Evolutionary conservation across 1,284 basidiomycete species (phyloP), one percentile per base, ranked within the genome.

Genomic region (Takashimella tepidaria): DNA sequence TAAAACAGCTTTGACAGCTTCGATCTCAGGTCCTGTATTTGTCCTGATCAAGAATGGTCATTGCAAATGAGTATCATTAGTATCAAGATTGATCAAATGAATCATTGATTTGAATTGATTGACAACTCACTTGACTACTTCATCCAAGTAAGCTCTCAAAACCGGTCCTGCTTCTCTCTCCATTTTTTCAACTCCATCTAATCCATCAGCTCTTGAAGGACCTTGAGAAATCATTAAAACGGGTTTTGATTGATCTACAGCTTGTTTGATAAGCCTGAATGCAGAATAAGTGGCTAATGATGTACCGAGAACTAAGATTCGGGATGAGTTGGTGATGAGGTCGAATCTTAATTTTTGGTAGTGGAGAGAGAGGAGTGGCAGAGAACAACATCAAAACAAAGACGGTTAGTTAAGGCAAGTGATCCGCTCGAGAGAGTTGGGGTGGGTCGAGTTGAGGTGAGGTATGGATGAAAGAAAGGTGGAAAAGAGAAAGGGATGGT

Each of bases 261-360:
- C 89, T 60, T 84, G 85, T 69, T 87, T 90, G 48, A 93, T 78
- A n/a, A 95, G 75, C 59, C 90, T 80, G 74, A 87, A 95, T 1
- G 91, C 90, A 6, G 89, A 92, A 73, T 88, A 95, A 0, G 92
- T 96, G 1, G 92, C 91, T 12, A 96, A 81, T 0, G 89, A 91
- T 0, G 90, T 92, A 26, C 92, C 92, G 40, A 95, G 75, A 44
- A 93, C 76, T 50, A 96, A 81, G 1, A 96, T 73, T 47, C 83
- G 79, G 49, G 87, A 85, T 5, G 83, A 79, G 2, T 74, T 62
- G 56, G 85, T 81, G 16, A 95, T 71, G 45, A 85, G 79, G 12
- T 69, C 65, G 62, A 83, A 84, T 23, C 88, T 88, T 56, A 59
- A 2, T 5, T 40, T 10, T 5, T 12, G 40, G 19, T 19, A n/a